A percentile compares a stretch with the other conserved stretches of the same genome.
These are phyloP conservation scores for Aspergillus flavus DNA, from an alignment of 2,329 filamentous ascomycete species.

Conservation along the genomic window DNA sequence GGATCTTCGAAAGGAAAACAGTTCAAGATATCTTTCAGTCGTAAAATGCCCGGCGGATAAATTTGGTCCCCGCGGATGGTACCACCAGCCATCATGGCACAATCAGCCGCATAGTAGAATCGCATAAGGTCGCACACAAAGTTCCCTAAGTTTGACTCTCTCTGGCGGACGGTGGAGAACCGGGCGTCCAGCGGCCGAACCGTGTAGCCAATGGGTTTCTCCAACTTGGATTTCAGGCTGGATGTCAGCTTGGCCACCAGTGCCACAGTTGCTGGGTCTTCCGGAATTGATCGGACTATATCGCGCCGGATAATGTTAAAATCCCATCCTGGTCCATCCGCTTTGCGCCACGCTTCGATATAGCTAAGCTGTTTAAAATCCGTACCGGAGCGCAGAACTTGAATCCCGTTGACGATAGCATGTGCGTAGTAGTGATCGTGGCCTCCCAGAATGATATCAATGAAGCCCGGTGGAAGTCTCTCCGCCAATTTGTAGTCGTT, in stretches of 20 bases:
- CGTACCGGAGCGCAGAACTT: constrained; percentile 82
- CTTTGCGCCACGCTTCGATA: constrained; percentile 70
- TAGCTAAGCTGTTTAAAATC: constrained; percentile 95
- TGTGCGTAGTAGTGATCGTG: constrained; percentile 91
- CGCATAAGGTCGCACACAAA: constrained; percentile 93
- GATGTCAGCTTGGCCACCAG: constrained; percentile 71
- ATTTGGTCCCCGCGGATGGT: constrained; percentile 88
- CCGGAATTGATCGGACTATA: constrained; percentile 67
- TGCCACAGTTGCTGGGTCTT: constrained; percentile 62
- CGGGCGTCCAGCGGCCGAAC: constrained; percentile 80
- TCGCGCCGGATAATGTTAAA: constrained; percentile 77
- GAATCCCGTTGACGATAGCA: constrained; percentile 73
- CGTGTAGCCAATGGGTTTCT: constrained; percentile 83
- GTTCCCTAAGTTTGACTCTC: constrained; percentile 84
- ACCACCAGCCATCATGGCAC: constrained; percentile 79
- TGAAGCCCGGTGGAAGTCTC: constrained; percentile 67
- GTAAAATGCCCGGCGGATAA: constrained; percentile 77
- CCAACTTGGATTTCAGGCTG: constrained; percentile 73
- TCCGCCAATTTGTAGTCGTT: constrained; percentile 86
- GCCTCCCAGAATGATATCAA: constrained; percentile 85
- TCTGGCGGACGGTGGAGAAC: constrained; percentile 76
- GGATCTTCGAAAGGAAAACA: constrained; percentile 95
- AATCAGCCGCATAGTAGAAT: constrained; percentile 77
- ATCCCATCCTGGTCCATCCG: constrained; percentile 65
- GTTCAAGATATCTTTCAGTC: constrained; percentile 79